These are phyloP conservation scores for Umbelopsis sp. DNA, from an alignment of 192 early-diverging fungal species.

Conservation along the genomic window DNA sequence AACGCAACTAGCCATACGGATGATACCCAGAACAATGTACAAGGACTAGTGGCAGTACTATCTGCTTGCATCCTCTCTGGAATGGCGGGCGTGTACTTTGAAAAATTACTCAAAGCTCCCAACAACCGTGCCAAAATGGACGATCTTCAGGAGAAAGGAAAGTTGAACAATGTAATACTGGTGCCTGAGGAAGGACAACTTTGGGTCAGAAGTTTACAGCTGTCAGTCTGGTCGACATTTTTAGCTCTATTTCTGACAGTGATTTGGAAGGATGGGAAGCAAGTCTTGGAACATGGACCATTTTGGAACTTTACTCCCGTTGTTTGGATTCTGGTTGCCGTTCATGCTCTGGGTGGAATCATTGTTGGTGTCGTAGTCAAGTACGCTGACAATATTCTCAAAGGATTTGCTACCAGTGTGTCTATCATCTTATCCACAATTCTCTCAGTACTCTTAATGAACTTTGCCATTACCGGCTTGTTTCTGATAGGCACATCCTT, in stretches of 20 bases:
- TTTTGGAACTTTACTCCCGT: conserved; percentile 85
- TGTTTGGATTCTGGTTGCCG: conserved; percentile 77
- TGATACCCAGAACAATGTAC: conserved; percentile 43
- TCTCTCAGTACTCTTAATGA: conserved; percentile 82
- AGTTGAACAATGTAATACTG: not conserved
- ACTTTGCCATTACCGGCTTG: conserved; percentile 64
- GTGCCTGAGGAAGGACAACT: conserved; percentile 57
- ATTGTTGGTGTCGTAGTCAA: conserved; percentile 95
- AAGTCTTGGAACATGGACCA: conserved; percentile 76
- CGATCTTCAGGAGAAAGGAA: conserved; percentile 2
- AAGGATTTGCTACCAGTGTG: conserved; percentile 96
- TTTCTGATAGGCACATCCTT: conserved; percentile 74
- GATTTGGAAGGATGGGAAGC: conserved; percentile 71
- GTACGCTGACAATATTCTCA: conserved; percentile 97
- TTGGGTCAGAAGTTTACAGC: conserved; percentile 90
- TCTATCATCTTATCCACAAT: conserved; percentile 90
- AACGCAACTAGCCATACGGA: conserved; percentile 25
- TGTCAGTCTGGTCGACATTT: conserved; percentile 76
- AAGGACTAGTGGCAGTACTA: conserved; percentile 79
- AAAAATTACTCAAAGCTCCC: conserved; percentile 90
- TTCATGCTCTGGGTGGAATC: conserved; percentile 89
- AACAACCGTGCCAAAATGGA: not conserved
- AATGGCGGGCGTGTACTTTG: conserved; percentile 96
- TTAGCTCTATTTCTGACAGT: conserved; percentile 81
- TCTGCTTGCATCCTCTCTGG: conserved; percentile 89